Evolutionary conservation across 441 rosid genomes (phyloP).

Genomic region (Syzygium syzygioides): DNA sequence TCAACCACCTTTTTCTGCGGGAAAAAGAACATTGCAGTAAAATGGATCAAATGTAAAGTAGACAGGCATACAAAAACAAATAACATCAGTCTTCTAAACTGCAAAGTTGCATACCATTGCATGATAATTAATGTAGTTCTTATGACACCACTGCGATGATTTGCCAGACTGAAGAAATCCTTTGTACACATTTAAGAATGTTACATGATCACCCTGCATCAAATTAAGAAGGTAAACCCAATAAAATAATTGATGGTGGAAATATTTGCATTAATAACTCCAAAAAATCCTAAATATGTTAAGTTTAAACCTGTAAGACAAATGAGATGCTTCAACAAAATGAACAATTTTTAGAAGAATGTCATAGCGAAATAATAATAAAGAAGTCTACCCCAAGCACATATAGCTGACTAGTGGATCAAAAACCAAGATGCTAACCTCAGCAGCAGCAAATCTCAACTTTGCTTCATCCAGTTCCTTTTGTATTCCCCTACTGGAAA

Average conservation of each 20-base stretch:
- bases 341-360: background rate
- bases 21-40: background rate
- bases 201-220: constrained; percentile 87
- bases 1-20: constrained; percentile 77
- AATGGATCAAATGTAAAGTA: background rate
- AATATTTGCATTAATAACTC: background rate
- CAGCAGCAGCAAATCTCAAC: constrained; percentile 96
- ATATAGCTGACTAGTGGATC: background rate
- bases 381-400: background rate
- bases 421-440: constrained; percentile 38
- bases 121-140: constrained; percentile 73
- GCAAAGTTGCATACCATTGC: constrained; percentile 54
- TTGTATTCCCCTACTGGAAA: constrained; percentile 68
- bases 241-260: background rate
- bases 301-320: background rate
- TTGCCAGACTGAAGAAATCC: constrained; percentile 81
- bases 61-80: background rate
- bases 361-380: background rate
- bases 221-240: background rate
- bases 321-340: background rate
- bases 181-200: constrained; percentile 83
- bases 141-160: constrained; percentile 83
- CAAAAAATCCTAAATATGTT: background rate
- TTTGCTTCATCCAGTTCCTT: constrained; percentile 89
- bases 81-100: background rate